These are phyloP conservation scores for Cairneyella variabilis DNA, from an alignment of 495 filamentous ascomycete genomes.

Conservation along the genomic window DNA sequence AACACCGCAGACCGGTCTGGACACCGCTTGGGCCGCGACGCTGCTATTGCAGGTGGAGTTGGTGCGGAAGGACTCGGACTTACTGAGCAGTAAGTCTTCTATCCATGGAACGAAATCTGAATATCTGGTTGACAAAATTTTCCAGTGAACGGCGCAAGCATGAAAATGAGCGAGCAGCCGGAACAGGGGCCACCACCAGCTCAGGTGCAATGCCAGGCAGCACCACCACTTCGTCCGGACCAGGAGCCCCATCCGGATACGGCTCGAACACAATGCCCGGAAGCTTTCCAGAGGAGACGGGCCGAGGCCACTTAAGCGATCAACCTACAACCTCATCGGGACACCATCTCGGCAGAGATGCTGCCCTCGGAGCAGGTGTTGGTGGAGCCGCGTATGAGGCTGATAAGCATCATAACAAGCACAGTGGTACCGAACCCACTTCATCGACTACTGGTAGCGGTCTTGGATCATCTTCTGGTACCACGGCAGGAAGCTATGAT, in stretches of 20 bases:
- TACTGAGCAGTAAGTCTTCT: neutral
- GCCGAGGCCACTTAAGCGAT: neutral
- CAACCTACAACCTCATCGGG: neutral
- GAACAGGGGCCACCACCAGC: neutral
- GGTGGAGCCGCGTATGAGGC: neutral
- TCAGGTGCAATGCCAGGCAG: neutral
- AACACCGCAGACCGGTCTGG: too few species aligned
- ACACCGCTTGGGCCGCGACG: slow-evolving; percentile 1
- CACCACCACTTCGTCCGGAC: too few species aligned
- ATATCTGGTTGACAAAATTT: too few species aligned
- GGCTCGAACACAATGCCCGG: neutral
- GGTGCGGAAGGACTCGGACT: slow-evolving; percentile 1
- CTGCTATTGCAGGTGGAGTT: neutral
- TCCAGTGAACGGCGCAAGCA: slow-evolving; percentile 4
- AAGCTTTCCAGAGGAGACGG: neutral
- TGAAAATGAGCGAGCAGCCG: neutral
- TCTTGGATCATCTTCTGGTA: neutral
- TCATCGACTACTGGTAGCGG: neutral
- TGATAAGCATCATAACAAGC: neutral
- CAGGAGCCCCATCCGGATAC: neutral
- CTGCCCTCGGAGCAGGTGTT: slow-evolving; percentile 2
- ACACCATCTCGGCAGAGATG: slow-evolving; percentile 11
- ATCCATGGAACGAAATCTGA: too few species aligned
- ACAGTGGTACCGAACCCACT: neutral
- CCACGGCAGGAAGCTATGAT: neutral